Evolutionary conservation across 257 asterid genomes (phyloP).

Genomic region (Misopates orontium): DNA sequence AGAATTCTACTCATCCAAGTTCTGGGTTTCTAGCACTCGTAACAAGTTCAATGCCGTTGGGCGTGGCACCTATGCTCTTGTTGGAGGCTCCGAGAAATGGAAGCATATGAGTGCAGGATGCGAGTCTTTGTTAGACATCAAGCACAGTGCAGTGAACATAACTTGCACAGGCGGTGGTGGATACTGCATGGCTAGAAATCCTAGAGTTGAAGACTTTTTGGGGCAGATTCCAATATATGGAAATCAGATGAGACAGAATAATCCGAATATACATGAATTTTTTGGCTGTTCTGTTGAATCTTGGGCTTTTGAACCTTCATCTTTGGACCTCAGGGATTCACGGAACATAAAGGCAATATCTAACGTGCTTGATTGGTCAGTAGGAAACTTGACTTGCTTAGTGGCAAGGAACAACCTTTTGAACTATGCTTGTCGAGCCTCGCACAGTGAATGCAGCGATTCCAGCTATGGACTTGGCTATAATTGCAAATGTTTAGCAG

Average conservation of each 20-base stretch:
- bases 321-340: constrained; percentile 21
- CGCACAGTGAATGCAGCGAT: constrained; percentile 27
- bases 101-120: constrained; percentile 16
- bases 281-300: constrained; percentile 37
- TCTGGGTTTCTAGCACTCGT: constrained; percentile 19
- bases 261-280: constrained; percentile 6
- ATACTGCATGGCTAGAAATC: constrained; percentile 36
- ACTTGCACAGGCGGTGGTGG: constrained; percentile 35
- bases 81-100: background rate
- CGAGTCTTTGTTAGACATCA: background rate
- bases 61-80: constrained; percentile 33
- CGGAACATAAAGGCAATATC: constrained; percentile 18
- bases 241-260: constrained; percentile 15
- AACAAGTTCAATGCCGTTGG: constrained; percentile 34
- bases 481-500: constrained; percentile 28
- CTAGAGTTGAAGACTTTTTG: constrained; percentile 8
- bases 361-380: constrained; percentile 35
- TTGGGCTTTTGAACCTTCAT: constrained; percentile 26
- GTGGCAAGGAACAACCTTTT: constrained; percentile 15
- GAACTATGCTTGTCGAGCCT: constrained; percentile 34
- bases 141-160: constrained; percentile 2
- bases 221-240: constrained; percentile 13
- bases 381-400: constrained; percentile 31
- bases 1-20: background rate
- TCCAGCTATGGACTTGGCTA: constrained; percentile 29